A percentile compares a stretch with the other conserved stretches of the same genome.
Conservation (phyloP, 352 stramenopile species). For the Plasmopara halstedii region DNA sequence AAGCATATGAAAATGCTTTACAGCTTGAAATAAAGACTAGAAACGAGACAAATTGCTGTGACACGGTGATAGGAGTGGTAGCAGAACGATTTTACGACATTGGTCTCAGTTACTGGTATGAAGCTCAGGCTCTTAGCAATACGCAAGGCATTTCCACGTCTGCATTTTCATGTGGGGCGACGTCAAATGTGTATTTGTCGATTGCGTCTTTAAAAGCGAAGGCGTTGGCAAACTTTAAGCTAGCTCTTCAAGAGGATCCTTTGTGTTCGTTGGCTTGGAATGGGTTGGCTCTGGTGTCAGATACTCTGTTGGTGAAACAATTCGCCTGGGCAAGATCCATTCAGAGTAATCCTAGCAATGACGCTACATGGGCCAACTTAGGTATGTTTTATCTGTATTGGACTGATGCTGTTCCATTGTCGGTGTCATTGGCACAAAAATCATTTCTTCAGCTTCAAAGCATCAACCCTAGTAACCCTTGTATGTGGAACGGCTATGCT, state of each 20-base stretch:
- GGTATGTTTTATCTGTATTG: constrained; percentile 75
- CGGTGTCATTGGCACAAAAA: constrained; percentile 49
- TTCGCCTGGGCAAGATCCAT: constrained; percentile 70
- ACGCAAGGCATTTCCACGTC: constrained; percentile 23
- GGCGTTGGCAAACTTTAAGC: constrained; percentile 33
- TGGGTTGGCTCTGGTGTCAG: constrained; percentile 55
- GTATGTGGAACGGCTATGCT: constrained; percentile 84
- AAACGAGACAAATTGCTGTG: constrained; percentile 6
- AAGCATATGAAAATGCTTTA: constrained; percentile 43
- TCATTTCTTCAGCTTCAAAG: constrained; percentile 77
- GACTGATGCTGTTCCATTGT: constrained; percentile 16
- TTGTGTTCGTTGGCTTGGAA: constrained; percentile 67
- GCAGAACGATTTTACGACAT: constrained; percentile 61
- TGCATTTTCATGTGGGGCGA: constrained; percentile 26
- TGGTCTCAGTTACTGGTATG: constrained; percentile 71
- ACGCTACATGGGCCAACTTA: constrained; percentile 77
- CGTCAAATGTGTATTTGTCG: constrained; percentile 4
- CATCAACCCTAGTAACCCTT: constrained; percentile 70
- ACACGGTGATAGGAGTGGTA: constrained; percentile 13
- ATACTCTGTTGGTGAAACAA: constrained; percentile 65
- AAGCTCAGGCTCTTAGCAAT: constrained; percentile 47
- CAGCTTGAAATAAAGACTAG: constrained; percentile 11
- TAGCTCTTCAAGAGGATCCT: constrained; percentile 38
- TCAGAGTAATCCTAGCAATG: constrained; percentile 40
- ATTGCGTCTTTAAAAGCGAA: constrained; percentile 25